Evolutionary conservation across 2,329 filamentous ascomycete genomes (phyloP), one percentile per base, ranked within the genome.

Genomic region (Botrytis hyacinthi): DNA sequence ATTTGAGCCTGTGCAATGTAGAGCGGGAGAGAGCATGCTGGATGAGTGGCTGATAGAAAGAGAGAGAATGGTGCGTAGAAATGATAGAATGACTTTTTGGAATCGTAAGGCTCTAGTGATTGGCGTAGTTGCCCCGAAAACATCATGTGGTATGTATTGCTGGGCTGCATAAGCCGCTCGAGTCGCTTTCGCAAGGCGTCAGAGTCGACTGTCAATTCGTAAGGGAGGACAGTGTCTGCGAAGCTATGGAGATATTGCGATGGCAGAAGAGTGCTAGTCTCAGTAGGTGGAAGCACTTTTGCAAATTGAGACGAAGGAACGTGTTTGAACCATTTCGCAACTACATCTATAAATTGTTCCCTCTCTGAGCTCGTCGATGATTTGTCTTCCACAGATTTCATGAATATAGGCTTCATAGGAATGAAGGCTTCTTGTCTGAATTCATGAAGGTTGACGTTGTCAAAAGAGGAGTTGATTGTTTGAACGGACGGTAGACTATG

Each of bases 1-100:
- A 98, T 85, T 46, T 91, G 86, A 22, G 91, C 92, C 83, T 98
- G 96, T 0, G 95, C 95, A 71, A 98, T 90, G 81, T 98, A 98
- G 4, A 98, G 84, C 1, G 37, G 63, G 59, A 69, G 73, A 32
- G 54, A 26, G 7, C 32, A 16, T 7, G 37, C 12, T 20, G 68
- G 46, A 10, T 57, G 59, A 54, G 66, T 73, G 29, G 76, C 76
- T 18, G 76, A 44, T 4, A 81, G 70, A 68, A 81, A 78, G 60
- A 80, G 74, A 12, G 70, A 74, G 20, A 82, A 70, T 6, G 84
- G 85, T 1, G 84, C 84, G 69, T 85, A 79, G 76, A 85, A 83
- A 51, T 84, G 83, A 73, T 85, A 80, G 75, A 88, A 88, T 37
- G 73, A 37, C 85, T 35, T 46, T n/a, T 54, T 12, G 22, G 32